A percentile compares a stretch with the other conserved stretches of the same genome.
Evolutionary conservation across 2,329 filamentous ascomycete species (phyloP).

Genomic region (Colletotrichum zoysiae): DNA sequence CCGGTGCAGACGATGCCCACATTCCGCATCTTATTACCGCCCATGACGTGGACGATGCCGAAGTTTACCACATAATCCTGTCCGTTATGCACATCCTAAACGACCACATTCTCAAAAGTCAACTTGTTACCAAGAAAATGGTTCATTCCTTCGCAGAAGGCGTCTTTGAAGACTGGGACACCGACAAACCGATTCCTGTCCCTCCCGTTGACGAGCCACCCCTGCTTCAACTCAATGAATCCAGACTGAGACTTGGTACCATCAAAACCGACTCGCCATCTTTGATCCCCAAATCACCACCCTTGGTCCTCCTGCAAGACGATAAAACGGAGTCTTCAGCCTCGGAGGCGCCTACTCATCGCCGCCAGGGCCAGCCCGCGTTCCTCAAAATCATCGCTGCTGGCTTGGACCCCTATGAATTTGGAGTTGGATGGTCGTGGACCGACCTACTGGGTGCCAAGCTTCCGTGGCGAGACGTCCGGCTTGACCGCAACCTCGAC

Average conservation of each 20-base stretch:
- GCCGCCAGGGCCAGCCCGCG: not conserved
- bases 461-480: not conserved
- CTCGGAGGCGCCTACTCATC: not conserved
- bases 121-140: not conserved
- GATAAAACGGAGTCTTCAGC: not conserved
- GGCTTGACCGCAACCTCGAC: not conserved
- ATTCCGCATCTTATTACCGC: not conserved
- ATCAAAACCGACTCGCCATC: not conserved
- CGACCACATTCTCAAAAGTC: not conserved
- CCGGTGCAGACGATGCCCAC: not conserved
- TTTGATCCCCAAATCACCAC: not conserved
- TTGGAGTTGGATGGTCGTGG: not conserved
- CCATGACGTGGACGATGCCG: not conserved
- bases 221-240: not conserved
- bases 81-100: not conserved
- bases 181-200: not conserved
- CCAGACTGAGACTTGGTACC: not conserved
- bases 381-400: not conserved
- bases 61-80: not conserved
- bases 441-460: not conserved
- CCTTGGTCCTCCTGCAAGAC: not conserved
- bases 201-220: not conserved
- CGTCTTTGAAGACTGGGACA: not conserved
- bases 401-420: not conserved
- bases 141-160: not conserved